These are phyloP conservation scores for Venturia effusa DNA, from an alignment of 2,329 filamentous ascomycete species.

Conservation along the genomic window DNA sequence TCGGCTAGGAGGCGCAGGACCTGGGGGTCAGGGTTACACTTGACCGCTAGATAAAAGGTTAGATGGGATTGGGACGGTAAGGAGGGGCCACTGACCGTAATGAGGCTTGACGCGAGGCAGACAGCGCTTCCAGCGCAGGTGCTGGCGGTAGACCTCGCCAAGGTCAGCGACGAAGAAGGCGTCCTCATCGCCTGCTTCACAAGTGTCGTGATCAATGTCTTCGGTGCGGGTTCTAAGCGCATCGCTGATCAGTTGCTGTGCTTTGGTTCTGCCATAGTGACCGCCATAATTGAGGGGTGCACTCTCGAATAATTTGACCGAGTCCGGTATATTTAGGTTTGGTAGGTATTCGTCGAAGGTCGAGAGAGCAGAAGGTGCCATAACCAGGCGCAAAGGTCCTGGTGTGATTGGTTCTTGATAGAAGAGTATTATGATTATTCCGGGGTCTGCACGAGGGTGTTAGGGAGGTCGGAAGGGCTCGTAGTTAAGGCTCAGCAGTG, in stretches of 20 bases:
- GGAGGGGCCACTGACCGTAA: conserved; percentile 55
- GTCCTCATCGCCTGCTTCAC: conserved; percentile 88
- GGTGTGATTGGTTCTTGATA: conserved; percentile 22
- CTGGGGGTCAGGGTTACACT: conserved; percentile 92
- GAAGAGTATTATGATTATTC: conserved; percentile 8
- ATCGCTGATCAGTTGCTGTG: conserved; percentile 76
- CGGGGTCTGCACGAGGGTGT: conserved; percentile 36
- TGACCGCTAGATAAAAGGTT: conserved; percentile 58
- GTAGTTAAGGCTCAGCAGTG: conserved; percentile 71
- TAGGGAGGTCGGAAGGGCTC: conserved; percentile 95
- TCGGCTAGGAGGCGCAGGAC: conserved; percentile 78
- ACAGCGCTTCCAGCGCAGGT: conserved; percentile 94
- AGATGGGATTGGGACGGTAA: conserved; percentile 14
- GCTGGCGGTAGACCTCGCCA: conserved; percentile 97
- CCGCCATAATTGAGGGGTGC: conserved; percentile 18
- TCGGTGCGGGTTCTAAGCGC: conserved; percentile 79
- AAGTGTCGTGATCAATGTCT: conserved; percentile 74
- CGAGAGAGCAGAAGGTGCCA: conserved; percentile 13
- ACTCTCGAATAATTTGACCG: conserved; percentile 10
- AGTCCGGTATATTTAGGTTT: conserved; percentile 29
- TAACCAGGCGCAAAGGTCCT: conserved; percentile 12
- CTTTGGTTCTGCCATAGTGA: conserved; percentile 34
- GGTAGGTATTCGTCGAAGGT: conserved; percentile 21
- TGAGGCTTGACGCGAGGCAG: conserved; percentile 88
- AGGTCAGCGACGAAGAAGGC: conserved; percentile 97